Base-by-base conservation (phyloP, 140 eudicot species). In the Senecio squalidus region DNA sequence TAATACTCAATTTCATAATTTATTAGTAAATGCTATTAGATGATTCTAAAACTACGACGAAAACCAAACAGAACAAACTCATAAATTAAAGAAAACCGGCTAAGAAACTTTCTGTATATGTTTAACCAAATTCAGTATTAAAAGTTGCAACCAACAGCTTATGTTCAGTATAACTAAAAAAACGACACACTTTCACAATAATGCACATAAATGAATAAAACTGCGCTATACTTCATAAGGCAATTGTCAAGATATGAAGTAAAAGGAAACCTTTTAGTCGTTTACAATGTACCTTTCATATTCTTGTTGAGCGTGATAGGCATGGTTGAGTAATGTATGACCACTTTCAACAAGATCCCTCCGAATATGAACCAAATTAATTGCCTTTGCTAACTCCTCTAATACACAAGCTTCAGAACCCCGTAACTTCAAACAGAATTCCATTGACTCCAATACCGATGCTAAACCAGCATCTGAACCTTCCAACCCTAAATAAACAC, bases 301-400 rank as follows among this genome's bases (percentile, higher is more conserved):
- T 36, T 86, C 98, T 68, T 83, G 94, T 49, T 78, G 94, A 30
- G 82, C 83, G 55, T 79, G 83, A 66, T 80, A 82, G 48, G 95
- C 98, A 72, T 90, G 98, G 73, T 76, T 79, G 55, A 90, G 58
- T 60, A 90, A 72, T 2, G 91, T 71, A 55, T 84, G 98, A 39
- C 98, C 94, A 31, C 98, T 90, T 68, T 90, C 98, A 63, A 80
- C 98, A 55, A 90, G 95, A 82, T 86, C 84, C 67, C 86, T 64
- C 46, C 98, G 78, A 28, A 81, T 76, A 75, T 90, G 95, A 48
- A 90, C 96, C 81, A 86, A 83, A 67, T 81, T 74, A 28, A 90
- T 83, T 18, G 95, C 88, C 61, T 83, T 90, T 49, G 81, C 90
- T 66, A 90, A 70, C 59, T 86, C 98, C 80, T 90, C 98, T 71